Percentiles rank a stretch among this genome's conserved stretches.
Conservation (phyloP, 257 asterid genomes). For the Plantago elongata region DNA sequence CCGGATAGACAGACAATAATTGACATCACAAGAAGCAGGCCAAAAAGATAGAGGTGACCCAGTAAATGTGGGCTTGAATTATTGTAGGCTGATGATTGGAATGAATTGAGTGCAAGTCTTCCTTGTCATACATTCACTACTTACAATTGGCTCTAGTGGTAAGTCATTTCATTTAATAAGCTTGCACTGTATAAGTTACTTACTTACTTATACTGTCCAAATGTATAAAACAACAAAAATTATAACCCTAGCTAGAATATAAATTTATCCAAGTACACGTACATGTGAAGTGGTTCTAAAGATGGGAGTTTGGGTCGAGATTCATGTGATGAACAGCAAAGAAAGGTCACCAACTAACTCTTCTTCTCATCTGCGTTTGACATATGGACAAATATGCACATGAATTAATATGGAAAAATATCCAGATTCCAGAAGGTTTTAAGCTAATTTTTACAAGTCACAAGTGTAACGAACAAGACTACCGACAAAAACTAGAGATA, state of each 20-base stretch:
- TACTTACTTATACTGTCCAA: too few relatives aligned
- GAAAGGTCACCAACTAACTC: background rate
- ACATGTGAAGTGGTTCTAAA: constrained; percentile 20
- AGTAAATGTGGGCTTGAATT: constrained; percentile 22
- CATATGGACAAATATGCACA: constrained; percentile 14
- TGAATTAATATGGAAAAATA: background rate
- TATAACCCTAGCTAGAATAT: background rate
- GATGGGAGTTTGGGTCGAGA: constrained; percentile 18
- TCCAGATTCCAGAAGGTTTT: background rate
- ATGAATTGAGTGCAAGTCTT: constrained; percentile 16
- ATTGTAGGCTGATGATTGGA: constrained; percentile 33
- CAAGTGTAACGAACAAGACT: background rate
- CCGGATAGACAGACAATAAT: constrained; percentile 8
- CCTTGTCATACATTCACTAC: constrained; percentile 27
- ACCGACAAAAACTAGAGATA: background rate
- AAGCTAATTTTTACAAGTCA: too few relatives aligned
- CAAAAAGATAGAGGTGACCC: constrained; percentile 21
- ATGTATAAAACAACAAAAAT: background rate
- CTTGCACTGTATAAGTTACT: background rate
- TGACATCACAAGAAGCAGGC: constrained; percentile 2
- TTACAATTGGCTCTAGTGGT: constrained; percentile 1
- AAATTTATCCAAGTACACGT: background rate
- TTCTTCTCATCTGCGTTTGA: constrained; percentile 3
- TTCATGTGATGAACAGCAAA: constrained; percentile 30
- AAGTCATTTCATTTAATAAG: constrained; percentile 2